These are phyloP conservation scores for Phytophthora meadii DNA, from an alignment of 352 stramenopile species.

Conservation along the genomic window DNA sequence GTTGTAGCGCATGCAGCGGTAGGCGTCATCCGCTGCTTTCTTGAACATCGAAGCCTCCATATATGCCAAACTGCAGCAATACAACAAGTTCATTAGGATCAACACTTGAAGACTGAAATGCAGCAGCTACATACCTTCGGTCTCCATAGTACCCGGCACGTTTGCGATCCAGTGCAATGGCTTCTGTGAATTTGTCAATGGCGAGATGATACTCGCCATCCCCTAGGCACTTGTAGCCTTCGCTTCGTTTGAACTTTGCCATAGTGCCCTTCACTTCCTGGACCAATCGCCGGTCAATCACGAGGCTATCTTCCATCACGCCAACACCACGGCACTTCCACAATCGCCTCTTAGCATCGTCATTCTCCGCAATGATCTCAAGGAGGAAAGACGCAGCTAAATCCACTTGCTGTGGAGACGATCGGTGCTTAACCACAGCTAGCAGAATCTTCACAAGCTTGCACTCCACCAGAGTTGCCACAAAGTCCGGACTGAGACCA, in stretches of 20 bases:
- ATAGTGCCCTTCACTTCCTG: conserved; percentile 72
- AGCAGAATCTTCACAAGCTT: conserved; percentile 58
- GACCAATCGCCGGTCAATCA: conserved; percentile 56
- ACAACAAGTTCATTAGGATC: conserved; percentile 3
- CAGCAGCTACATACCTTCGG: conserved; percentile 56
- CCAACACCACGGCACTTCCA: conserved; percentile 49
- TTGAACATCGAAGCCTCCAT: conserved; percentile 67
- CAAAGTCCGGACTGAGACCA: conserved; percentile 43
- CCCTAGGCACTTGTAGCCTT: conserved; percentile 94
- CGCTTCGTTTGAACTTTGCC: conserved; percentile 71
- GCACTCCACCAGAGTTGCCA: conserved; percentile 47
- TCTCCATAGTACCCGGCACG: conserved; percentile 94
- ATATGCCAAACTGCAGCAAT: conserved; percentile 64
- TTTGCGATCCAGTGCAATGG: conserved; percentile 88
- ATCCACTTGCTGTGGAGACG: conserved; percentile 52
- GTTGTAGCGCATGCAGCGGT: conserved; percentile 93
- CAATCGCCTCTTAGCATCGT: conserved; percentile 50
- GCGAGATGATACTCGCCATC: conserved; percentile 87
- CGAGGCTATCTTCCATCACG: conserved; percentile 47
- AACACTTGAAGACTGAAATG: neutral
- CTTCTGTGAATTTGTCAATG: conserved; percentile 94
- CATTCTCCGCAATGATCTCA: conserved; percentile 50
- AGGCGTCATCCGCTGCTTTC: conserved; percentile 90
- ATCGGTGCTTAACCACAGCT: conserved; percentile 49
- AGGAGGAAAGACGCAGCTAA: conserved; percentile 59